These are phyloP conservation scores for Salix dunnii DNA, from an alignment of 345 rosid species.

Conservation along the genomic window DNA sequence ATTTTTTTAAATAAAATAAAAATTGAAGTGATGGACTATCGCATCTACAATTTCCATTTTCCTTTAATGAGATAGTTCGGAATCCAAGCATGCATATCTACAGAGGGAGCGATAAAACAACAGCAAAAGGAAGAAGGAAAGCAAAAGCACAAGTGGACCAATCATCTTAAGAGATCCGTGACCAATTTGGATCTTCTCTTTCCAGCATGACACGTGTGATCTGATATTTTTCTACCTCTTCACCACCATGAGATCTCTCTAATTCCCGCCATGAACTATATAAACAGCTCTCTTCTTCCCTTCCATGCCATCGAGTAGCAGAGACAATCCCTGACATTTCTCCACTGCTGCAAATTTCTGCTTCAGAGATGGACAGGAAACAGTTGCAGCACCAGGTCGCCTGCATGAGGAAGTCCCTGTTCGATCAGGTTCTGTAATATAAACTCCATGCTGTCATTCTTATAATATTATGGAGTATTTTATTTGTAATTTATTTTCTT, in stretches of 20 bases:
- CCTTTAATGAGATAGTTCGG: background rate
- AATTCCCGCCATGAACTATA: background rate
- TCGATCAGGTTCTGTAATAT: slow-evolving; percentile 50
- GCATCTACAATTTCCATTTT: background rate
- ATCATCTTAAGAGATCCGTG: background rate
- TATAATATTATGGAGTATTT: background rate
- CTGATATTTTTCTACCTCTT: background rate
- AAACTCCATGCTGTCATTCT: background rate
- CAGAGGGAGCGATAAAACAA: background rate
- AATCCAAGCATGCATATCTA: background rate
- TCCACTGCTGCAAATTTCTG: background rate
- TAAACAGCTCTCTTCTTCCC: background rate
- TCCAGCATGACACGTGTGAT: background rate
- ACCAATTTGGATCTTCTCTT: background rate
- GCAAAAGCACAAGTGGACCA: background rate
- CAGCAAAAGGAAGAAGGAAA: too few species aligned
- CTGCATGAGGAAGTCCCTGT: slow-evolving; percentile 49
- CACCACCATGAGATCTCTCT: background rate
- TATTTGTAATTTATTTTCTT: too few species aligned
- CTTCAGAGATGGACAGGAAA: slow-evolving; percentile 21
- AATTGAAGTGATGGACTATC: background rate
- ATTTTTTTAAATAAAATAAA: too few species aligned
- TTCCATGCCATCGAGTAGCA: background rate
- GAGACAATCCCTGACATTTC: background rate
- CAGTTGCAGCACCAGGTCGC: slow-evolving; percentile 39